phyloP scores from a whole-genome alignment of 495 filamentous ascomycete species.

The Durotheca rogersii region DNA sequence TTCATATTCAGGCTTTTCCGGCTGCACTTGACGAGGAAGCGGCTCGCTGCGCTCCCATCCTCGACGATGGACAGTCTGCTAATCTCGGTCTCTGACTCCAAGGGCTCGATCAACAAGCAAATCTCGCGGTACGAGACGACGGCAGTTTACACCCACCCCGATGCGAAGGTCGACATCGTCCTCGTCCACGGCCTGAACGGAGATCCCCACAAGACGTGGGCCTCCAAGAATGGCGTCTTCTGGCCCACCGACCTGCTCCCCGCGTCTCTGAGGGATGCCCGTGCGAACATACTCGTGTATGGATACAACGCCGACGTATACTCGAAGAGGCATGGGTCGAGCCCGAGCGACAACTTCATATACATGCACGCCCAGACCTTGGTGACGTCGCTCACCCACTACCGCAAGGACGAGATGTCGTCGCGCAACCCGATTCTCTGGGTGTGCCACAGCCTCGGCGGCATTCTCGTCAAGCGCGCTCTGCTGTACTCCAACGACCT shows the following conservation, averaged over 20 bases:
- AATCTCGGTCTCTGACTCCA: constrained; percentile 8
- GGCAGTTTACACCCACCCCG: constrained; percentile 62
- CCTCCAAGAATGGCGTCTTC: constrained; percentile 63
- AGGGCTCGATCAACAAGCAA: constrained; percentile 53
- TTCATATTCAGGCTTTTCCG: constrained; percentile 8
- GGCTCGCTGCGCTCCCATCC: constrained; percentile 9
- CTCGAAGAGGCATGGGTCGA: constrained; percentile 45
- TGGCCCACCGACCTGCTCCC: constrained; percentile 80
- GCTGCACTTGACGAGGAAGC: constrained; percentile 3
- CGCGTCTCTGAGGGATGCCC: constrained; percentile 57
- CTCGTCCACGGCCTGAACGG: constrained; percentile 86
- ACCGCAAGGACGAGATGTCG: constrained; percentile 56
- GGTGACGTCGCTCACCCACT: constrained; percentile 56
- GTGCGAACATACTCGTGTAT: constrained; percentile 74
- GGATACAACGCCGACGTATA: constrained; percentile 83
- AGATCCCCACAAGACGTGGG: constrained; percentile 74
- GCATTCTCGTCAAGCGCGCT: constrained; percentile 73
- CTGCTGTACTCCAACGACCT: constrained; percentile 61
- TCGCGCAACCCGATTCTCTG: constrained; percentile 75
- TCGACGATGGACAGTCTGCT: constrained; percentile 21
- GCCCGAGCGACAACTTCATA: constrained; percentile 66
- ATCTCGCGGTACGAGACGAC: constrained; percentile 70
- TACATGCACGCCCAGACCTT: constrained; percentile 84
- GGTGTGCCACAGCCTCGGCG: constrained; percentile 81
- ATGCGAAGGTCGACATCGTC: constrained; percentile 65